Conservation (phyloP, 2,329 filamentous ascomycete genomes). For the Nemania diffusa region DNA sequence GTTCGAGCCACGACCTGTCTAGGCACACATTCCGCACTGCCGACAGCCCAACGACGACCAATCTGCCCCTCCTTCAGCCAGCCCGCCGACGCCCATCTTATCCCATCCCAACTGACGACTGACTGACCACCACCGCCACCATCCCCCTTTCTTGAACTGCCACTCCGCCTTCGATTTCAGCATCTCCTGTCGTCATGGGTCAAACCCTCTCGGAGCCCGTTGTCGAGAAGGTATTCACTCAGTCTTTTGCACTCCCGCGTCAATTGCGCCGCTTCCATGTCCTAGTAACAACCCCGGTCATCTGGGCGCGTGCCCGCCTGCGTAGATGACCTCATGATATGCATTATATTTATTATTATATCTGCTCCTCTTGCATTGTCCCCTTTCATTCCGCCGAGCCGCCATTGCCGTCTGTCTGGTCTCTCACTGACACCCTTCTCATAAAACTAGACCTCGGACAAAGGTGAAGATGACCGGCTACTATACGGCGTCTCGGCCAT, state of each 20-base stretch:
- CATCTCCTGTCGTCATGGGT: conserved; percentile 75
- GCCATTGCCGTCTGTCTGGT: conserved; percentile 4
- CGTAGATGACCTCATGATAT: conserved; percentile 40
- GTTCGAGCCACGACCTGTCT: conserved; percentile 34
- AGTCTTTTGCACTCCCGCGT: conserved; percentile 31
- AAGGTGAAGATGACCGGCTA: conserved; percentile 91
- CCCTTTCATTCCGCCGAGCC: not conserved
- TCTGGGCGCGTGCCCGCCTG: conserved; percentile 36
- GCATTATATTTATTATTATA: not conserved
- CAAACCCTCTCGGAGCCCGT: conserved; percentile 99
- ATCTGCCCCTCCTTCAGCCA: conserved; percentile 38
- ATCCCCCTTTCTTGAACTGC: conserved; percentile 40
- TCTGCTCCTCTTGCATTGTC: not conserved
- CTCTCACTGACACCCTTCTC: conserved; percentile 25
- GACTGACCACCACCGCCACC: conserved; percentile 1
- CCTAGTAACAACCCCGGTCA: conserved; percentile 16
- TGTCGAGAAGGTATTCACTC: conserved; percentile 90
- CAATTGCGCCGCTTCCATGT: conserved; percentile 40
- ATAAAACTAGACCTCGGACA: conserved; percentile 77
- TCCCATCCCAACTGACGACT: not conserved
- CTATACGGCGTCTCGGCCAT: conserved; percentile 96
- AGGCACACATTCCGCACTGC: conserved; percentile 41
- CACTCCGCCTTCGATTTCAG: conserved; percentile 32
- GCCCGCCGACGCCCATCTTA: conserved; percentile 41
- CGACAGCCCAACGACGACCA: conserved; percentile 34